Evolutionary conservation across 208 protist species (phyloP), one percentile per base, ranked within the genome.

Genomic region (Wallacemonas collosoma): DNA sequence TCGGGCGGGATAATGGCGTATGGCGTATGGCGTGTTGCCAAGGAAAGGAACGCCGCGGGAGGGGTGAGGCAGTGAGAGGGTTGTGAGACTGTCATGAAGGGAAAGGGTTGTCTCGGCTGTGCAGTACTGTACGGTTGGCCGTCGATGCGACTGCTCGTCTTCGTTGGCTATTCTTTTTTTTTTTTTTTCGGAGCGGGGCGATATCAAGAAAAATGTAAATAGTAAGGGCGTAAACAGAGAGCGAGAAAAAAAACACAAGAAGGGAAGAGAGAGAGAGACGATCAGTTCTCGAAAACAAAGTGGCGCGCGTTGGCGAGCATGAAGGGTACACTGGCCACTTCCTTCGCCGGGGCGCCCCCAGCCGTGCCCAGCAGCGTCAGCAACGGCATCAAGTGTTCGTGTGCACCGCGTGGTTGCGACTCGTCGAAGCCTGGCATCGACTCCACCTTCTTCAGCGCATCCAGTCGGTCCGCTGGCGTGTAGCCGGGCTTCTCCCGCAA

Each of bases 331-430:
- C 12, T 44, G 3, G 50, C 65, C 15, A 56, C 83, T 61, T 87
- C 82, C 41, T 81, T 67, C 51, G 76, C 85, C 2, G 53, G 36
- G 35, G 45, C 45, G 35, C 82, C 80, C 38, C 80, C 54, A 0
- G 79, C 79, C 2, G 82, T 79, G 50, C 90, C 91, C 12, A 83
- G 43, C 12, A 86, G 69, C 36, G 93, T 92, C n/a, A 95, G 72
- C 26, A 97, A 61, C 44, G 92, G 92, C 72, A 97, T 87, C 35
- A 98, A 75, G 68, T 98, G 91, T 71, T 98, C 94, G 47, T 85
- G 75, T 11, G 64, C 74, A 44, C 72, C 55, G 2, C 15, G 72
- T 17, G 86, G 86, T 26, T 94, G 89, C 7, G 82, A 76, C 41
- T 94, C 89, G 26, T 68, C 40, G 58, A 93, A 90, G 73, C 92